Conservation (phyloP, 2,329 filamentous ascomycete species). For the Aspergillus sp. region DNA sequence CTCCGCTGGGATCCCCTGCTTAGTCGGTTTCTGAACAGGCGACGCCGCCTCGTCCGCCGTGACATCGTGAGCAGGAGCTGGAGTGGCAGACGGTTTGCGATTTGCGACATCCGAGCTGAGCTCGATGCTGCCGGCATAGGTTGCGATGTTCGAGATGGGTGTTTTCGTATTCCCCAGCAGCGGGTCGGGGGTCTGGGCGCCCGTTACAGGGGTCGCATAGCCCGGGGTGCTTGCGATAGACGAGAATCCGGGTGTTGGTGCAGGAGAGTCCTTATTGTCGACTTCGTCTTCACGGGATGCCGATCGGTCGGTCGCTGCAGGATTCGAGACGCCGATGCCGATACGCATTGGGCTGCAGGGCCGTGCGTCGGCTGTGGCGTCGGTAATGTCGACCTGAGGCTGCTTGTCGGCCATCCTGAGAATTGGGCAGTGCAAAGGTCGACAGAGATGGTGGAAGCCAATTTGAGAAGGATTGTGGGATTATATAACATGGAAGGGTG, state of each 20-base stretch:
- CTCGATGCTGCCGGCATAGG: conserved; percentile 3
- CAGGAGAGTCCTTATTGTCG: background rate
- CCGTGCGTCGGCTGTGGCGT: background rate
- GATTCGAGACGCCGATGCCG: background rate
- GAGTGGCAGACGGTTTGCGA: conserved; percentile 18
- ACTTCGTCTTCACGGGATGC: background rate
- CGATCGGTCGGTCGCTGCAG: background rate
- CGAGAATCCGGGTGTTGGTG: background rate
- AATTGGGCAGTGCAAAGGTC: too few species aligned
- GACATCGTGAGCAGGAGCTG: conserved; percentile 13
- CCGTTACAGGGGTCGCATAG: conserved; percentile 25
- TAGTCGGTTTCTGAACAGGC: background rate
- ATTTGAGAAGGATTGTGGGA: background rate
- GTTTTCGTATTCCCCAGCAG: conserved; percentile 16
- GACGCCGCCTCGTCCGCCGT: conserved; percentile 5
- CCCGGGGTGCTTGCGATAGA: background rate
- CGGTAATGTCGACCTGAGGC: background rate
- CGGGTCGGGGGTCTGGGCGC: conserved; percentile 30
- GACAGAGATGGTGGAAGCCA: background rate
- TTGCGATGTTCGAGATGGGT: background rate
- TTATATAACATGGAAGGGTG: background rate
- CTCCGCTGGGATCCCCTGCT: conserved; percentile 41
- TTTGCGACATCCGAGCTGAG: conserved; percentile 15
- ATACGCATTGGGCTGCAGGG: background rate
- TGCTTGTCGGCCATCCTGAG: background rate